Evolutionary conservation across 495 filamentous ascomycete species (phyloP).

Genomic region (Aspergillus coremiiformis): DNA sequence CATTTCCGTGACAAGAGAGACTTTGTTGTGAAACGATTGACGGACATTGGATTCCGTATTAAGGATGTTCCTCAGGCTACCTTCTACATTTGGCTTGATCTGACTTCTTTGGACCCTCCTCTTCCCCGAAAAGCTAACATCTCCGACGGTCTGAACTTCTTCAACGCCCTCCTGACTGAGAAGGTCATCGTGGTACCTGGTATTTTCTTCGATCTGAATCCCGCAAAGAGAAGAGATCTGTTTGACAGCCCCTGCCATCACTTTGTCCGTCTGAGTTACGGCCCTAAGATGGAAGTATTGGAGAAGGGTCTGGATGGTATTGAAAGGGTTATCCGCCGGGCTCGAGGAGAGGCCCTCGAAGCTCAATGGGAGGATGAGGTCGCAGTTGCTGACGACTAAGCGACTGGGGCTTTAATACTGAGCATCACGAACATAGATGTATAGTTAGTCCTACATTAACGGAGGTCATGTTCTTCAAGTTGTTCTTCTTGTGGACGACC

Average conservation of each 20-base stretch:
- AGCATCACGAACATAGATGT: background rate
- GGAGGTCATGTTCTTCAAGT: no score
- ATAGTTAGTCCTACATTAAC: background rate
- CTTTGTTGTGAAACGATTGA: conserved; percentile 70
- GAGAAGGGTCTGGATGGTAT: conserved; percentile 83
- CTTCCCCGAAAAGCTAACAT: conserved; percentile 51
- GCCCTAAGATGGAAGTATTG: conserved; percentile 80
- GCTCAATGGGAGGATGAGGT: conserved; percentile 35
- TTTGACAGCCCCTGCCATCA: conserved; percentile 96
- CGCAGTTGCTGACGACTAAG: conserved; percentile 35
- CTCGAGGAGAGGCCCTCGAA: conserved; percentile 25
- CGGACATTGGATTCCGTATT: conserved; percentile 76
- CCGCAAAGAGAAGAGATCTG: conserved; percentile 77
- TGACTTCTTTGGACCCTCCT: conserved; percentile 41
- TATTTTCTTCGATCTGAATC: conserved; percentile 80
- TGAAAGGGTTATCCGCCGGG: conserved; percentile 58
- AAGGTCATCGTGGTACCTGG: conserved; percentile 94
- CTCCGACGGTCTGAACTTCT: conserved; percentile 91
- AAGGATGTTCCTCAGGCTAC: conserved; percentile 77
- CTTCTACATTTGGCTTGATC: conserved; percentile 83
- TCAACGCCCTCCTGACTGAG: conserved; percentile 83
- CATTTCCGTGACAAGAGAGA: conserved; percentile 90
- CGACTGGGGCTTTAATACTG: background rate
- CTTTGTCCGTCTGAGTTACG: conserved; percentile 87
- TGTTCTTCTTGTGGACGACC: no score